These are phyloP conservation scores for Porogramme epimiltina DNA, from an alignment of 1,284 basidiomycete genomes.

Conservation along the genomic window DNA sequence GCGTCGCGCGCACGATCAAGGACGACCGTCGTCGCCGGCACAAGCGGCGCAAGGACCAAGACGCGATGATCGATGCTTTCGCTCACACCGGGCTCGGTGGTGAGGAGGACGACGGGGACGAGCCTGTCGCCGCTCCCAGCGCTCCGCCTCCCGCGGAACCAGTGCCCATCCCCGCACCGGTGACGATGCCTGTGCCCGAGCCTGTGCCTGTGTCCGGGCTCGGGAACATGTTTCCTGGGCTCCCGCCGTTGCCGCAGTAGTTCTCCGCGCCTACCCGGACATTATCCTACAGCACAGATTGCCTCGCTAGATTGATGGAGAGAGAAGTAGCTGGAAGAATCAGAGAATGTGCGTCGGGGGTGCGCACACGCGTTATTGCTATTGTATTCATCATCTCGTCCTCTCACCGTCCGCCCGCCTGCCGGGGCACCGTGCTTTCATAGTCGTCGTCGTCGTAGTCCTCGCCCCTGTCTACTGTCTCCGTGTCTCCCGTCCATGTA, in stretches of 20 bases:
- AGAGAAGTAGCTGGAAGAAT: conserved; percentile 12
- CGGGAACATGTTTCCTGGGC: neutral
- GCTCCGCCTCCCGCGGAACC: conserved; percentile 22
- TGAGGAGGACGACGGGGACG: neutral
- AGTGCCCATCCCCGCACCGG: conserved; percentile 20
- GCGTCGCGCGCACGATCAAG: conserved; percentile 75
- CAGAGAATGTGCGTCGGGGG: too few relatives aligned
- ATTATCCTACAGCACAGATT: too few relatives aligned
- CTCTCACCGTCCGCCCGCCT: conserved; percentile 12
- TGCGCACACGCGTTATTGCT: conserved; percentile 22
- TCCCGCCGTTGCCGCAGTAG: neutral
- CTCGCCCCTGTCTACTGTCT: neutral
- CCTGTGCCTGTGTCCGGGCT: conserved; percentile 8
- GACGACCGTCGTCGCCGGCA: conserved; percentile 79
- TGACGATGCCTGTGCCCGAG: conserved; percentile 20
- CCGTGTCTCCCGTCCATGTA: conserved; percentile 10
- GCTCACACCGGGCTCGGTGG: conserved; percentile 54
- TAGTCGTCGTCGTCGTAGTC: conserved; percentile 7
- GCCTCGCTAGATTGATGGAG: conserved; percentile 9
- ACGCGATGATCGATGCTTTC: conserved; percentile 76
- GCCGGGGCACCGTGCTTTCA: conserved; percentile 5
- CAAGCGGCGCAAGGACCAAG: conserved; percentile 77
- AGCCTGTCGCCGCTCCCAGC: neutral
- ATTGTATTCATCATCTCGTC: conserved; percentile 22
- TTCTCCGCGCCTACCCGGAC: too few relatives aligned